Evolutionary conservation across 2,329 filamentous ascomycete genomes (phyloP).

Genomic region (Pseudomassariella vexata): DNA sequence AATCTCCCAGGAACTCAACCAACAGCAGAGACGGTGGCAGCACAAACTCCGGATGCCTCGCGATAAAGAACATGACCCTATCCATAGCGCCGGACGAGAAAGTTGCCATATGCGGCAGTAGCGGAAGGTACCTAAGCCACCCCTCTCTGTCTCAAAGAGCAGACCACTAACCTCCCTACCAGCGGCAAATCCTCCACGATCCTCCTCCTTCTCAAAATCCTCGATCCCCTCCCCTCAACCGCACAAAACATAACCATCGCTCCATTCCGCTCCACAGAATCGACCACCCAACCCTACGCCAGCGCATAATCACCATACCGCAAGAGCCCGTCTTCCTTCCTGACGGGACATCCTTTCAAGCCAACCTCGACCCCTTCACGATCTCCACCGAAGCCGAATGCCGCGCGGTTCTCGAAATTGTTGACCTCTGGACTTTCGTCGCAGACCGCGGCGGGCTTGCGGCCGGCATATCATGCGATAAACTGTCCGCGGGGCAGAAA

Average conservation of each 20-base stretch:
- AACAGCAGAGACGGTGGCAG: slow-evolving; percentile 6
- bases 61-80: slow-evolving; percentile 11
- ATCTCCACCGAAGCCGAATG: slow-evolving; percentile 26
- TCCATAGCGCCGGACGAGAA: slow-evolving; percentile 25
- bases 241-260: slow-evolving; percentile 19
- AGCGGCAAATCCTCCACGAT: slow-evolving; percentile 39
- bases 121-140: slow-evolving; percentile 15
- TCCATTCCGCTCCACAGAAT: slow-evolving; percentile 27
- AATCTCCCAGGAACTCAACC: too few relatives aligned
- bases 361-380: slow-evolving; percentile 35
- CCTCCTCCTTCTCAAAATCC: slow-evolving; percentile 32
- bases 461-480: slow-evolving; percentile 35
- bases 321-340: slow-evolving; percentile 49
- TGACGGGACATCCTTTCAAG: slow-evolving; percentile 30
- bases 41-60: too few relatives aligned
- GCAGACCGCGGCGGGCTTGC: slow-evolving; percentile 27
- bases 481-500: slow-evolving; percentile 52
- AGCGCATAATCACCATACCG: slow-evolving; percentile 43
- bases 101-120: slow-evolving; percentile 30
- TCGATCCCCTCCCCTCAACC: slow-evolving; percentile 28
- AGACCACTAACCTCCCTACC: not conserved
- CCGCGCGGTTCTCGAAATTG: slow-evolving; percentile 24
- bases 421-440: slow-evolving; percentile 28
- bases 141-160: too few relatives aligned
- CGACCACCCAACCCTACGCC: slow-evolving; percentile 35